Evolutionary conservation across 352 stramenopile genomes (phyloP).

Genomic region (Peronosclerospora sorghi): DNA sequence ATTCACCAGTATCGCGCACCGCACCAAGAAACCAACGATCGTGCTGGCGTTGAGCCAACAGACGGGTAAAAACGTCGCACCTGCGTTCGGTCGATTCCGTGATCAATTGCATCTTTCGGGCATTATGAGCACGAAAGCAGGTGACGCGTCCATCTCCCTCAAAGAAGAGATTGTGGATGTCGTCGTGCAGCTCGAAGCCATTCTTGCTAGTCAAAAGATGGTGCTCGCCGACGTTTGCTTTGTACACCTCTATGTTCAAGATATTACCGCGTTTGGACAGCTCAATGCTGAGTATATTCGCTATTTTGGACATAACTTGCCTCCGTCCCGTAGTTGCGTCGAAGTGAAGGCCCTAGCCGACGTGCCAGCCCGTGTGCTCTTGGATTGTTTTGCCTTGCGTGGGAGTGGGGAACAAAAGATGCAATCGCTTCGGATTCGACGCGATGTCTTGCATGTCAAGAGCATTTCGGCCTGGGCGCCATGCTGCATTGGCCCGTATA

Average conservation of each 20-base stretch:
- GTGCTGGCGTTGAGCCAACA: slow-evolving; percentile 13
- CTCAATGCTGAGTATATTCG: slow-evolving; percentile 92
- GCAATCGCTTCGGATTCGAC: slow-evolving; percentile 38
- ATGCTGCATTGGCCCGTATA: slow-evolving; percentile 98
- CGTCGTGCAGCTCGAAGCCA: slow-evolving; percentile 29
- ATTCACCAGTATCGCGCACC: not conserved
- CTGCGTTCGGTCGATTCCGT: slow-evolving; percentile 33
- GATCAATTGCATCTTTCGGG: slow-evolving; percentile 59
- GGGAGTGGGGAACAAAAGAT: slow-evolving; percentile 56
- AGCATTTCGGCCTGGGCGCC: slow-evolving; percentile 96
- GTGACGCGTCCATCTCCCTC: slow-evolving; percentile 23
- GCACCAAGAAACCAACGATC: slow-evolving; percentile 8
- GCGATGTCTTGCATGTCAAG: slow-evolving; percentile 92
- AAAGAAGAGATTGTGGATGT: slow-evolving; percentile 56
- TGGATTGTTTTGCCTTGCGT: slow-evolving; percentile 87
- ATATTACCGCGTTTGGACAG: slow-evolving; percentile 89
- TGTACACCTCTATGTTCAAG: slow-evolving; percentile 92
- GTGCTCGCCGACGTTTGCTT: slow-evolving; percentile 88
- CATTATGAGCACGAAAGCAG: slow-evolving; percentile 33
- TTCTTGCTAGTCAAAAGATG: slow-evolving; percentile 33
- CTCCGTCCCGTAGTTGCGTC: slow-evolving; percentile 83
- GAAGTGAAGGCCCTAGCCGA: slow-evolving; percentile 51
- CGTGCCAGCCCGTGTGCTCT: slow-evolving; percentile 50
- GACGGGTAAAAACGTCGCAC: slow-evolving; percentile 12
- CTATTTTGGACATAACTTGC: slow-evolving; percentile 78